Percentiles rank a stretch among this genome's conserved stretches.
Conservation (phyloP, 495 filamentous ascomycete genomes). For the Penicillium canescens region DNA sequence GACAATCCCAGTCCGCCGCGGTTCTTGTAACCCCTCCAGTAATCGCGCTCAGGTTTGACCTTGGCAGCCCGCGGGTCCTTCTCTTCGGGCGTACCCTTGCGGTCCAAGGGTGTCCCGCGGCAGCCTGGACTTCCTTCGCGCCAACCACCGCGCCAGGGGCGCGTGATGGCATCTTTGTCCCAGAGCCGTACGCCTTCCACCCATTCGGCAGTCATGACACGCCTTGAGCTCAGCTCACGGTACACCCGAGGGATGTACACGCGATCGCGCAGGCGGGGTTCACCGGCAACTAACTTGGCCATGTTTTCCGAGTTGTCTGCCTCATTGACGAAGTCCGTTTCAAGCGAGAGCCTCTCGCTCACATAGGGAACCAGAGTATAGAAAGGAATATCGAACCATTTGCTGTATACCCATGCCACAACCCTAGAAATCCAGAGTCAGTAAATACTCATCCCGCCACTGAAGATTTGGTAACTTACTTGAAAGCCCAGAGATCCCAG, state of each 20-base stretch:
- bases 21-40: slow-evolving; percentile 70
- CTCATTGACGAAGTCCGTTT: slow-evolving; percentile 93
- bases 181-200: slow-evolving; percentile 90
- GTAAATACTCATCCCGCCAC: neutral
- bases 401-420: slow-evolving; percentile 73
- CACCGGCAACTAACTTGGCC: slow-evolving; percentile 71
- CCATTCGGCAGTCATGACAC: slow-evolving; percentile 96
- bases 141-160: slow-evolving; percentile 74
- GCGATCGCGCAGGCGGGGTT: slow-evolving; percentile 71
- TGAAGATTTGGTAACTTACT: slow-evolving; percentile 49
- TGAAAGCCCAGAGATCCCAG: slow-evolving; percentile 96
- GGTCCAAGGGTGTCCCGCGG: slow-evolving; percentile 63
- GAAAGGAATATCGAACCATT: slow-evolving; percentile 83
- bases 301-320: slow-evolving; percentile 85
- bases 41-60: slow-evolving; percentile 75
- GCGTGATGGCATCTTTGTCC: slow-evolving; percentile 77
- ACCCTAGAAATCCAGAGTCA: slow-evolving; percentile 47
- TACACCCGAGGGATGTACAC: slow-evolving; percentile 90
- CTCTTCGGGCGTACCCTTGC: slow-evolving; percentile 27
- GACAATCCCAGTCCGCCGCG: slow-evolving; percentile 80
- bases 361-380: slow-evolving; percentile 89
- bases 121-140: slow-evolving; percentile 75
- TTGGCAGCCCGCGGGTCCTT: slow-evolving; percentile 45
- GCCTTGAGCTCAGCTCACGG: slow-evolving; percentile 74
- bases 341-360: slow-evolving; percentile 78